A percentile compares a stretch with the other conserved stretches of the same genome.
phyloP scores from a whole-genome alignment of 306 rosid species.

The Quercus dentata region DNA sequence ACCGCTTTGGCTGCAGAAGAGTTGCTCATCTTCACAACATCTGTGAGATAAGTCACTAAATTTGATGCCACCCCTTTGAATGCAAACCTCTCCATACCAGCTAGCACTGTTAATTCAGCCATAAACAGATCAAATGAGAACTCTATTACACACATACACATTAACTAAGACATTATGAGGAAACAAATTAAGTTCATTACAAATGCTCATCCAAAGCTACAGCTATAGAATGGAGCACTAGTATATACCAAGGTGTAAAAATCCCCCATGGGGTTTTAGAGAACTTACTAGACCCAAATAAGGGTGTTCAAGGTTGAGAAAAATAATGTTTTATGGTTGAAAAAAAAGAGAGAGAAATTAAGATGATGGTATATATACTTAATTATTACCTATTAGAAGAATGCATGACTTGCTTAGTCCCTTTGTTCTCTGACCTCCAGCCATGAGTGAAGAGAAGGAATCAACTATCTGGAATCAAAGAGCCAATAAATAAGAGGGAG shows the following conservation, averaged over 20 bases:
- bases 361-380: not conserved
- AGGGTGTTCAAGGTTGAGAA: not conserved
- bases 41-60: constrained; percentile 75
- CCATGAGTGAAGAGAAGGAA: constrained; percentile 36
- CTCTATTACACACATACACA: not conserved
- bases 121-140: not conserved
- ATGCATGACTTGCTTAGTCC: constrained; percentile 63
- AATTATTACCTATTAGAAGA: constrained; percentile 76
- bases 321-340: not conserved
- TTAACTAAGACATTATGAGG: not conserved
- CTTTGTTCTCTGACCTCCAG: constrained; percentile 33
- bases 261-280: not conserved
- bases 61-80: constrained; percentile 92
- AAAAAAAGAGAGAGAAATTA: not conserved
- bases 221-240: no score
- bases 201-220: not conserved
- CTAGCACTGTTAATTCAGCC: constrained; percentile 35
- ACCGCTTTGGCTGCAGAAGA: constrained; percentile 93
- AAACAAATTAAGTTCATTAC: no score
- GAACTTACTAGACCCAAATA: not conserved
- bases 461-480: not conserved
- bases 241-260: no score
- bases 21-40: constrained; percentile 73
- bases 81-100: constrained; percentile 94
- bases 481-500: constrained; percentile 11